phyloP scores from a whole-genome alignment of 2,329 filamentous ascomycete genomes.

The Neospermospora avenae region DNA sequence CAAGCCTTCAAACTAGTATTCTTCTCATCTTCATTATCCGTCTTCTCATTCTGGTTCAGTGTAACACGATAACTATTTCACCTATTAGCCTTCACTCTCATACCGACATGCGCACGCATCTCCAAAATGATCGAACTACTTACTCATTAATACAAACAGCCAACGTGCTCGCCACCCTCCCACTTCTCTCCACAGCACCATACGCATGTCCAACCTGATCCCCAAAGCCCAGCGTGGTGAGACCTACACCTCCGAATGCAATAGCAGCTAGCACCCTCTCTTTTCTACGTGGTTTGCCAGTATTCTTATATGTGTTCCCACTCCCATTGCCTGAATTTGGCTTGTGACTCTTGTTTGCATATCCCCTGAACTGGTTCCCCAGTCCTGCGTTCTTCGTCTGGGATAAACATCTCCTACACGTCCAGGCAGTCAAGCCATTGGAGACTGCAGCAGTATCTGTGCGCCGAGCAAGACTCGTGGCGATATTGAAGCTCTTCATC shows the following conservation, averaged over 20 bases:
- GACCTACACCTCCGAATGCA: constrained; percentile 27
- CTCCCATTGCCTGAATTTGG: not conserved
- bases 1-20: constrained; percentile 72
- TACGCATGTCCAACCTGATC: constrained; percentile 75
- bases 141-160: constrained; percentile 88
- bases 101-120: no score
- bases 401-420: constrained; percentile 28
- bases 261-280: constrained; percentile 22
- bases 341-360: constrained; percentile 2
- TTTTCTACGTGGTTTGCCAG: constrained; percentile 14
- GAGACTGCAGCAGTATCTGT: not conserved
- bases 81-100: no score
- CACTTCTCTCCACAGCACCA: constrained; percentile 71
- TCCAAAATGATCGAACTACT: constrained; percentile 30
- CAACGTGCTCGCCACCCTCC: constrained; percentile 72
- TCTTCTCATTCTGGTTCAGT: constrained; percentile 65
- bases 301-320: constrained; percentile 11
- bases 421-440: constrained; percentile 22
- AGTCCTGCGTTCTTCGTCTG: constrained; percentile 11
- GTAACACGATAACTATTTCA: constrained; percentile 75
- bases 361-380: constrained; percentile 8
- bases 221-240: constrained; percentile 46
- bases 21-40: constrained; percentile 61
- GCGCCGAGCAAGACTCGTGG: constrained; percentile 10
- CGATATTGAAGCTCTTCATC: constrained; percentile 31